Conservation (phyloP, 2,329 filamentous ascomycete species). For the Mycosphaerelloides madeirae region DNA sequence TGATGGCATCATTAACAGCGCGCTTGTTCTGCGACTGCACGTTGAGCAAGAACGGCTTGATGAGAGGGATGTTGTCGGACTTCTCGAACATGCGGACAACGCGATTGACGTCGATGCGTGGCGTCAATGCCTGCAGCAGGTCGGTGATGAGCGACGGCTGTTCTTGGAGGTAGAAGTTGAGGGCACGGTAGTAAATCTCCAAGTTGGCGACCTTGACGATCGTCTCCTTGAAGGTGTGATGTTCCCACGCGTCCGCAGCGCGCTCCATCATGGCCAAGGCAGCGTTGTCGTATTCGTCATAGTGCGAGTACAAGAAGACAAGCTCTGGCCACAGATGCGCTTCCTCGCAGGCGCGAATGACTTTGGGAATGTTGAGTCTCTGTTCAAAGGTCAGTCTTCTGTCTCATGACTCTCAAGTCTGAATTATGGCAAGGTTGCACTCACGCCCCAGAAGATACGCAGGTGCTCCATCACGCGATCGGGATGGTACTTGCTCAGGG, state of each 20-base stretch:
- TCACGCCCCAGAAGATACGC: constrained; percentile 97
- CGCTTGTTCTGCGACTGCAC: constrained; percentile 98
- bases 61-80: constrained; percentile 94
- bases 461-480: constrained; percentile 97
- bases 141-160: constrained; percentile 96
- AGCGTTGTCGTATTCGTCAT: constrained; percentile 97
- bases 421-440: too few relatives aligned
- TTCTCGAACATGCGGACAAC: constrained; percentile 99
- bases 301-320: constrained; percentile 96
- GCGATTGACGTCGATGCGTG: constrained; percentile 94
- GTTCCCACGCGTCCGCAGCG: constrained; percentile 95
- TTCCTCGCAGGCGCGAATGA: constrained; percentile 89
- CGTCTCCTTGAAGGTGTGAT: constrained; percentile 99
- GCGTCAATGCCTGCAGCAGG: constrained; percentile 82
- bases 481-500: constrained; percentile 88
- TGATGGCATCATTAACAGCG: constrained; percentile 95
- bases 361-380: constrained; percentile 95
- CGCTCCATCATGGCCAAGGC: constrained; percentile 97
- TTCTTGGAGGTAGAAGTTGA: constrained; percentile 97
- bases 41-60: constrained; percentile 97
- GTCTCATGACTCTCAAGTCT: too few relatives aligned
- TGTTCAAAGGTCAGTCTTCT: too few relatives aligned
- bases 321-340: constrained; percentile 96
- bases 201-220: constrained; percentile 96
- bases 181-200: constrained; percentile 96